These are phyloP conservation scores for Hordeum vulgare DNA, from an alignment of 176 grass and related monocot species.

Conservation along the genomic window MorexV3_pseudomolecules_assembly NC_058519.1:552235877-552236376, in stretches of 20 bases:
- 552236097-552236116: constrained; percentile 59
- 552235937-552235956: constrained; percentile 14
- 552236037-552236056: background rate
- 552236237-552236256: constrained; percentile 16
- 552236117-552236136: constrained; percentile 43
- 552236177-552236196: constrained; percentile 51
- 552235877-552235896: constrained; percentile 15
- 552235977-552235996: constrained; percentile 5
- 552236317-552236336: background rate
- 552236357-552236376: constrained; percentile 25
- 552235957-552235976: constrained; percentile 4
- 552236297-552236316: constrained; percentile 20
- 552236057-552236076: constrained; percentile 26
- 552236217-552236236: constrained; percentile 8
- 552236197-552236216: constrained; percentile 51
- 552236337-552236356: constrained; percentile 31
- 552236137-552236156: constrained; percentile 44
- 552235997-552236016: background rate
- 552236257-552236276: constrained; percentile 44
- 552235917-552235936: constrained; percentile 12
- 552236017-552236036: constrained; percentile 33
- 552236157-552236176: constrained; percentile 44
- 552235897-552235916: constrained; percentile 14
- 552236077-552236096: constrained; percentile 29
- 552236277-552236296: constrained; percentile 48